Percentiles rank a stretch among this genome's conserved stretches.
phyloP scores from a whole-genome alignment of 2,329 filamentous ascomycete species.

The Pyrenophora tritici-repentis region DNA sequence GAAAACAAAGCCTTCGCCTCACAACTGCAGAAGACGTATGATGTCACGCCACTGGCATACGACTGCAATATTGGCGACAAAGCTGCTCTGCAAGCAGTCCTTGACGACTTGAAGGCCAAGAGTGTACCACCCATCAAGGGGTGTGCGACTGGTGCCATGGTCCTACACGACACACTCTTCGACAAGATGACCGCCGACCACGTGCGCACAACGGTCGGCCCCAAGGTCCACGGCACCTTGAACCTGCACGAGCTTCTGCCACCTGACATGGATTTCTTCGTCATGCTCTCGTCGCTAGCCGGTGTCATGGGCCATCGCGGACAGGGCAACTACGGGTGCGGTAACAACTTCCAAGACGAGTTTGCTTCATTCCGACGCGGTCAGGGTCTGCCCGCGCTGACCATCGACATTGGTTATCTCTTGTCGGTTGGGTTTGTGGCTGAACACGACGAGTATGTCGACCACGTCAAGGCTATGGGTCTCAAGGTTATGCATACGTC shows the following conservation, averaged over 20 bases:
- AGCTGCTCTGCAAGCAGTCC: background rate
- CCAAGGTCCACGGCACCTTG: slow-evolving; percentile 45
- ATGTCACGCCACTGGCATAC: background rate
- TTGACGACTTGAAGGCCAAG: slow-evolving; percentile 1
- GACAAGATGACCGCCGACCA: slow-evolving; percentile 15
- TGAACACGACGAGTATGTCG: slow-evolving; percentile 12
- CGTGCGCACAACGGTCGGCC: slow-evolving; percentile 7
- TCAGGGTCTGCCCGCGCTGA: slow-evolving; percentile 45
- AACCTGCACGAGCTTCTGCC: slow-evolving; percentile 29
- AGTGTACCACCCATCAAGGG: slow-evolving; percentile 32
- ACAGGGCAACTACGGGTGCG: slow-evolving; percentile 31
- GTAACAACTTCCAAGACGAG: slow-evolving; percentile 28
- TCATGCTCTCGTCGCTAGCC: slow-evolving; percentile 25
- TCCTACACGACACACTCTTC: slow-evolving; percentile 22
- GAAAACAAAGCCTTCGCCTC: slow-evolving; percentile 4
- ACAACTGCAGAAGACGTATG: slow-evolving; percentile 4
- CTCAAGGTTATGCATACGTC: slow-evolving; percentile 13
- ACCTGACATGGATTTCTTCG: slow-evolving; percentile 29
- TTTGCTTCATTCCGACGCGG: slow-evolving; percentile 22
- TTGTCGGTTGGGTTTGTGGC: slow-evolving; percentile 34
- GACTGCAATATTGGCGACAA: slow-evolving; percentile 6
- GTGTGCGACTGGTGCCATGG: slow-evolving; percentile 36
- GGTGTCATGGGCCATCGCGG: slow-evolving; percentile 24
- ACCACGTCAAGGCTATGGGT: slow-evolving; percentile 13
- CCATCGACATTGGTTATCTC: slow-evolving; percentile 24